phyloP scores from a whole-genome alignment of 257 asterid species.

The Primulina eburnea region DNA sequence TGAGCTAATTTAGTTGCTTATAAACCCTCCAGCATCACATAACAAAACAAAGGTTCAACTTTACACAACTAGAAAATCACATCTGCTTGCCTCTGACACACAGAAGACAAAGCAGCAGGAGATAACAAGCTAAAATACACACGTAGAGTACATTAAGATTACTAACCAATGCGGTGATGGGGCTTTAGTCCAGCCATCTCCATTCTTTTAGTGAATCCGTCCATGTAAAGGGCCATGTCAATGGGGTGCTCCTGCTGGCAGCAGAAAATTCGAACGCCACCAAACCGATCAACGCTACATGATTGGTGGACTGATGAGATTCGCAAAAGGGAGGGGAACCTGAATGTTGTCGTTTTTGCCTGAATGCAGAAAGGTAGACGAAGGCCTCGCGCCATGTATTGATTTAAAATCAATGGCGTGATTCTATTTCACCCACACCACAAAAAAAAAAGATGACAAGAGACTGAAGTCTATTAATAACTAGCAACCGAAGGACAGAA shows the following conservation, averaged over 20 bases:
- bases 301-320: not conserved
- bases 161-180: slow-evolving; percentile 72
- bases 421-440: not conserved
- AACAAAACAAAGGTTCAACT: slow-evolving; percentile 8
- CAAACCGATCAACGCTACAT: slow-evolving; percentile 12
- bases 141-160: not conserved
- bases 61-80: not conserved
- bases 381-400: slow-evolving; percentile 26
- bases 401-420: not conserved
- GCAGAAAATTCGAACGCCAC: slow-evolving; percentile 50
- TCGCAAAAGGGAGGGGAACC: slow-evolving; percentile 23
- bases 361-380: slow-evolving; percentile 33
- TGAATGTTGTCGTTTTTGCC: slow-evolving; percentile 25
- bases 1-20: not conserved
- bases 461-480: too few relatives aligned
- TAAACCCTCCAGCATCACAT: not conserved
- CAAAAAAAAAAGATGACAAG: too few relatives aligned
- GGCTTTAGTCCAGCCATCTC: slow-evolving; percentile 79
- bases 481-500: too few relatives aligned
- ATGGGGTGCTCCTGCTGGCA: slow-evolving; percentile 28
- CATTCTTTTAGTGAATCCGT: slow-evolving; percentile 65
- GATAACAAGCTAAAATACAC: not conserved
- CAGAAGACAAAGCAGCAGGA: not conserved
- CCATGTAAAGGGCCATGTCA: slow-evolving; percentile 42
- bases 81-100: not conserved